Evolutionary conservation across 1,284 basidiomycete genomes (phyloP).

Genomic region (Trichosporon sp.): DNA sequence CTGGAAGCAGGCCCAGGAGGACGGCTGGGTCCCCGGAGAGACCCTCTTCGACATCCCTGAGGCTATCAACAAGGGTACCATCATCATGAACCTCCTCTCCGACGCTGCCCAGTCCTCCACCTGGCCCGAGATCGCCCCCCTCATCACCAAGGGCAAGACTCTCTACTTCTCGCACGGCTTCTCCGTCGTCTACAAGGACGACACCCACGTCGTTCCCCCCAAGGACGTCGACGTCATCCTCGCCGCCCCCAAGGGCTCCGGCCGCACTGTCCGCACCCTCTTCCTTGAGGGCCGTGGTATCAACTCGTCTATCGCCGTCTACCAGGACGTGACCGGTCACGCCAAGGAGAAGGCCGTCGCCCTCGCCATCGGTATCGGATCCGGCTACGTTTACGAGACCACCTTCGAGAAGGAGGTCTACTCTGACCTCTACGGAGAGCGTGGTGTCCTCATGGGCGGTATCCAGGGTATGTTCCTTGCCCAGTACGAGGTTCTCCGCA

Average conservation of each 20-base stretch:
- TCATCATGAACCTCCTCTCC: slow-evolving; percentile 99
- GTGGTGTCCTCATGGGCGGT: slow-evolving; percentile 99
- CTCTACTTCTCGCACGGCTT: slow-evolving; percentile 99
- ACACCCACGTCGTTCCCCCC: slow-evolving; percentile 91
- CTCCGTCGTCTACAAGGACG: slow-evolving; percentile 97
- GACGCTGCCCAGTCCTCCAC: slow-evolving; percentile 97
- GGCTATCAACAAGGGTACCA: slow-evolving; percentile 91
- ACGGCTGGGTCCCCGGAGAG: slow-evolving; percentile 98
- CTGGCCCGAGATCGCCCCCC: slow-evolving; percentile 82
- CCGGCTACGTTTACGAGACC: slow-evolving; percentile 82
- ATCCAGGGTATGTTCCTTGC: slow-evolving; percentile 99
- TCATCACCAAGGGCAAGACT: slow-evolving; percentile 99
- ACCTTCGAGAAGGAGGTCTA: slow-evolving; percentile 99
- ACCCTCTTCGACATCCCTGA: slow-evolving; percentile 98
- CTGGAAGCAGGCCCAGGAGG: slow-evolving; percentile 93
- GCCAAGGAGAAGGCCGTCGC: slow-evolving; percentile 97
- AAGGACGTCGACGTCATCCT: slow-evolving; percentile 97
- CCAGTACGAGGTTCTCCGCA: slow-evolving; percentile 96
- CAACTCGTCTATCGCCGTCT: slow-evolving; percentile 60
- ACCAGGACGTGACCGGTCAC: slow-evolving; percentile 89
- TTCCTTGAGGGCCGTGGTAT: slow-evolving; percentile 96
- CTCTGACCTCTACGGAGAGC: slow-evolving; percentile 99
- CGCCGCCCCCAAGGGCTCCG: slow-evolving; percentile 98
- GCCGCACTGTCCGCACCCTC: slow-evolving; percentile 96
- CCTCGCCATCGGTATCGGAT: slow-evolving; percentile 90